Conservation (phyloP, 257 asterid species). For the Oldenlandia corymbosa region DNA sequence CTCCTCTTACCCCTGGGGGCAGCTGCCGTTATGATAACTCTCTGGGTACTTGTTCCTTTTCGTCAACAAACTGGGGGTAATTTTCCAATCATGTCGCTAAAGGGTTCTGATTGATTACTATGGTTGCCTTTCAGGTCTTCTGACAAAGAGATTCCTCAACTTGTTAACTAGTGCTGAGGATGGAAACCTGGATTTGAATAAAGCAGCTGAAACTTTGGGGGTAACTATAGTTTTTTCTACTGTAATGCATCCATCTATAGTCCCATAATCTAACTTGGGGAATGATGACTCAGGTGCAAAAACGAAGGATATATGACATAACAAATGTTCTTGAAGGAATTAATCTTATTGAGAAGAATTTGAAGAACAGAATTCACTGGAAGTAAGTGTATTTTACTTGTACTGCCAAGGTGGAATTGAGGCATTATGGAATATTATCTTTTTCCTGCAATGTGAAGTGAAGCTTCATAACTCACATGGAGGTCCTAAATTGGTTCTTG, state of each 20-base stretch:
- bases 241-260: background rate
- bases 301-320: conserved; percentile 80
- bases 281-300: conserved; percentile 42
- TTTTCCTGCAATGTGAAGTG: background rate
- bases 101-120: background rate
- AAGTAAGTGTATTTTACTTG: conserved; percentile 32
- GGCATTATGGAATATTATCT: background rate
- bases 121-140: conserved; percentile 31
- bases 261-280: conserved; percentile 6
- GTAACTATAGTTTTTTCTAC: conserved; percentile 17
- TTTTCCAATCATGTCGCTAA: background rate
- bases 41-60: conserved; percentile 40
- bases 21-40: conserved; percentile 95
- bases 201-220: conserved; percentile 76
- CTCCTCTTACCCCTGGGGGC: conserved; percentile 86
- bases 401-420: background rate
- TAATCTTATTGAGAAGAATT: conserved; percentile 92
- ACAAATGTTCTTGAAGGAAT: conserved; percentile 97
- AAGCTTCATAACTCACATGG: conserved; percentile 1
- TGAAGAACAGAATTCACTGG: conserved; percentile 66
- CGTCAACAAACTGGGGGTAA: background rate
- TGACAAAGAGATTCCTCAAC: conserved; percentile 46
- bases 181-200: conserved; percentile 86
- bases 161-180: conserved; percentile 55
- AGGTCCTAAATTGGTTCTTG: conserved; percentile 5